phyloP scores from a whole-genome alignment of 306 rosid species.

The Quillaja saponaria region DNA sequence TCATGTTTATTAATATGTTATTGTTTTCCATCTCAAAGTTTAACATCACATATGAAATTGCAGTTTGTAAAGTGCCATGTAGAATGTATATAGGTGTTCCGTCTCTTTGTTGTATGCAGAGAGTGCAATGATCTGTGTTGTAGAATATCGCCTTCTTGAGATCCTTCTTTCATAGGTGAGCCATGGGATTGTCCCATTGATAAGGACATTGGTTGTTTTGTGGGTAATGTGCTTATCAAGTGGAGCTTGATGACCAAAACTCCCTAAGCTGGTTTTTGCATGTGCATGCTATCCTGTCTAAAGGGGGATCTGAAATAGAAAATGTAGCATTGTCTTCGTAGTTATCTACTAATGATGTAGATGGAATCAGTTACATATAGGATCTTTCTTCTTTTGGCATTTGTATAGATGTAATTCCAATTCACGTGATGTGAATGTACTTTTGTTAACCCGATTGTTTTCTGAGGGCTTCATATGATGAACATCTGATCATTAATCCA shows the following conservation, averaged over 20 bases:
- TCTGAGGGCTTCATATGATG: too few species aligned
- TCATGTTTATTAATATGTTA: neutral
- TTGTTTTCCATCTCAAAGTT: neutral
- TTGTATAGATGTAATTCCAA: neutral
- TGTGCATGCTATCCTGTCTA: neutral
- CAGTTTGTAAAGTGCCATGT: neutral
- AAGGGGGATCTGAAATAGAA: neutral
- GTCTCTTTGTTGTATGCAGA: too few species aligned
- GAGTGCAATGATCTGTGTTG: too few species aligned
- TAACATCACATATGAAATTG: neutral
- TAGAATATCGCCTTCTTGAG: too few species aligned
- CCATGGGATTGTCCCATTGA: too few species aligned
- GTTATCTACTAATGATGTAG: too few species aligned
- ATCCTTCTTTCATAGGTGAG: too few species aligned
- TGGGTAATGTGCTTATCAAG: too few species aligned
- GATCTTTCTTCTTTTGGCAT: neutral
- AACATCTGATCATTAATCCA: too few species aligned
- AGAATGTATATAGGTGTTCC: neutral
- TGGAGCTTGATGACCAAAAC: too few species aligned
- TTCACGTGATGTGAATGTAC: neutral
- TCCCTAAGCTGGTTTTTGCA: neutral
- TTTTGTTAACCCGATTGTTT: conserved; percentile 2
- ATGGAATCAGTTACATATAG: too few species aligned
- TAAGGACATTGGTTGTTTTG: too few species aligned
- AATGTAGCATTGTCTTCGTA: neutral